phyloP scores from a whole-genome alignment of 768 basidiomycete species.

The Mycena latifolia region DNA sequence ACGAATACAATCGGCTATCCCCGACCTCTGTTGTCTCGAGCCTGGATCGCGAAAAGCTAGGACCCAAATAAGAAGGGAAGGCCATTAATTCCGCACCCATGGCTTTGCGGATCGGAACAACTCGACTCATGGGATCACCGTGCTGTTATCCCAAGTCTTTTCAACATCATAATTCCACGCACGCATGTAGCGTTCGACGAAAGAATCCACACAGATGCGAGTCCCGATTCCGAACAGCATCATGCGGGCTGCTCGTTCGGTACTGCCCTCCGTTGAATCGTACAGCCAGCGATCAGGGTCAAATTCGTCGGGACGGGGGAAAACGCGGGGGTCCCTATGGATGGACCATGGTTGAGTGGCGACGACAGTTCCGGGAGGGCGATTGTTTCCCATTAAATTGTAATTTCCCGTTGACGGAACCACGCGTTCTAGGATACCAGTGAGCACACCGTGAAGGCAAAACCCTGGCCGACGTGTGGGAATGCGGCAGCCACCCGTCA shows the following conservation, averaged over 20 bases:
- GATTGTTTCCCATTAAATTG: constrained; percentile 80
- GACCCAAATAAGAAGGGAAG: too few species aligned
- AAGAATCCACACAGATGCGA: constrained; percentile 82
- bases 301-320: constrained; percentile 80
- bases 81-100: too few species aligned
- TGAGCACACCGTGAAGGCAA: constrained; percentile 74
- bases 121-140: too few species aligned
- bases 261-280: constrained; percentile 54
- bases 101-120: too few species aligned
- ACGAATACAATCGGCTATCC: too few species aligned
- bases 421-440: constrained; percentile 82
- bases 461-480: constrained; percentile 59
- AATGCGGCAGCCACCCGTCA: background rate
- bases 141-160: too few species aligned
- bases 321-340: constrained; percentile 77
- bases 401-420: constrained; percentile 76
- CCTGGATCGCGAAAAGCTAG: too few species aligned
- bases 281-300: constrained; percentile 83
- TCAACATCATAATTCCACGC: too few species aligned
- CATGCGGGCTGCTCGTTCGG: constrained; percentile 72
- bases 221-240: constrained; percentile 83
- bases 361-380: constrained; percentile 82
- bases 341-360: constrained; percentile 86
- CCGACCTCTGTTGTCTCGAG: too few species aligned
- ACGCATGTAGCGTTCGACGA: too few species aligned